phyloP scores from a whole-genome alignment of 106 monocot species.

The Allium fistulosum region DNA sequence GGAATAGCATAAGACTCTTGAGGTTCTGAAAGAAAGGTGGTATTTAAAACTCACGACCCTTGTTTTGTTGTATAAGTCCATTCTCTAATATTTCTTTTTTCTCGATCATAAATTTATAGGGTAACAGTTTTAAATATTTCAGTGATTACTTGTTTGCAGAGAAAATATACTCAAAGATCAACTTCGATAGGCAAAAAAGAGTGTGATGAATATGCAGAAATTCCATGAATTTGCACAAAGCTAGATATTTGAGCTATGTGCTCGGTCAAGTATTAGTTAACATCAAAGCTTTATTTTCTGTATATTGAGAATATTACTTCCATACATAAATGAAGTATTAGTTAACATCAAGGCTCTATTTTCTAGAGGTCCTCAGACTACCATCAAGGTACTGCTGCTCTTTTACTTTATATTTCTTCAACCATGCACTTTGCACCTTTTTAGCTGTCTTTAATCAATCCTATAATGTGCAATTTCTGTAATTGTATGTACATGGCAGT shows the following conservation, averaged over 20 bases:
- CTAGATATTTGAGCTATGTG: constrained; percentile 85
- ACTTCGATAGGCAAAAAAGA: constrained; percentile 84
- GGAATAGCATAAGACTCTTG: constrained; percentile 94
- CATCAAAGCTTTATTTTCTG: no score
- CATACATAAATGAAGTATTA: no score
- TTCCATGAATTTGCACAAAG: constrained; percentile 91
- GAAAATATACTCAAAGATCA: constrained; percentile 84
- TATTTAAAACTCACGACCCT: neutral
- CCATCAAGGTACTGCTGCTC: no score
- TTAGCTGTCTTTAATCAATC: no score
- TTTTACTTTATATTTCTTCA: no score
- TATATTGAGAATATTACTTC: no score
- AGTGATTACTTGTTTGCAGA: constrained; percentile 27
- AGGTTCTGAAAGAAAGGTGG: constrained; percentile 94
- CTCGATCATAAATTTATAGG: neutral
- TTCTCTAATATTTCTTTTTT: neutral
- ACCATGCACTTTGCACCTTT: no score
- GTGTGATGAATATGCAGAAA: constrained; percentile 92
- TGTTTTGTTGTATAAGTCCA: neutral
- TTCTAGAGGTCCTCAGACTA: no score
- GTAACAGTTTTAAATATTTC: constrained; percentile 6
- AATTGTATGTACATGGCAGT: no score
- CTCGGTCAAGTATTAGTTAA: constrained; percentile 59
- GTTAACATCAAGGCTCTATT: no score
- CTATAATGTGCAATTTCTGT: no score